These are phyloP conservation scores for Verbena officinalis DNA, from an alignment of 257 asterid genomes.

Conservation along the genomic window DNA sequence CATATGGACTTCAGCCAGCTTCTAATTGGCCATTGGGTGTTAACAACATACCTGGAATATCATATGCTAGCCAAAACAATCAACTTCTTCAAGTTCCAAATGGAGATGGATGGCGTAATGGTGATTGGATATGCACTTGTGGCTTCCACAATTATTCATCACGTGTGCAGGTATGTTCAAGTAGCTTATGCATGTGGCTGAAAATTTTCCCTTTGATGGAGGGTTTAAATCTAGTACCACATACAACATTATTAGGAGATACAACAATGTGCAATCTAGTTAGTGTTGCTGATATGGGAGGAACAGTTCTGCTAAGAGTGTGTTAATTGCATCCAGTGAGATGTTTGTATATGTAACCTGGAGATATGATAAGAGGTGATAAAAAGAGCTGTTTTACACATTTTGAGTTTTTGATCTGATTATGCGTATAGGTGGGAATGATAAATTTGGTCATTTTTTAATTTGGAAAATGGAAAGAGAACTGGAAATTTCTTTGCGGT, in stretches of 20 bases:
- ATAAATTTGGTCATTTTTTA: neutral
- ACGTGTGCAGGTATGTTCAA: slow-evolving; percentile 58
- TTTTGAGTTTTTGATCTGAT: slow-evolving; percentile 10
- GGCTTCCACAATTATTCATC: slow-evolving; percentile 94
- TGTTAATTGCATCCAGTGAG: slow-evolving; percentile 3
- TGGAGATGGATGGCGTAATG: slow-evolving; percentile 76
- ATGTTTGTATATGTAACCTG: slow-evolving; percentile 9
- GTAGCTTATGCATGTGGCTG: slow-evolving; percentile 11
- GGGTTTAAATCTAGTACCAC: slow-evolving; percentile 7
- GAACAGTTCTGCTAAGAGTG: slow-evolving; percentile 9
- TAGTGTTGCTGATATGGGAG: slow-evolving; percentile 14
- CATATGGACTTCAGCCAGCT: slow-evolving; percentile 56
- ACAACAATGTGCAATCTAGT: neutral
- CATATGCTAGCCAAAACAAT: slow-evolving; percentile 46
- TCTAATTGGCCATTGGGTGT: slow-evolving; percentile 53
- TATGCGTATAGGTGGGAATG: slow-evolving; percentile 8
- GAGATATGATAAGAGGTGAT: slow-evolving; percentile 9
- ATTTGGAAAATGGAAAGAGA: neutral
- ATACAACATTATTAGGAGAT: slow-evolving; percentile 1
- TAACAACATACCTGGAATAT: slow-evolving; percentile 46
- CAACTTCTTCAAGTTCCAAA: slow-evolving; percentile 56
- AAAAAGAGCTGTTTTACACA: neutral
- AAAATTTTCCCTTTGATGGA: slow-evolving; percentile 17
- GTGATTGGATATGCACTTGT: slow-evolving; percentile 89
- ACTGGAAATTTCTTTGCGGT: neutral